A percentile compares a stretch with the other conserved stretches of the same genome.
These are phyloP conservation scores for Fusarium albosuccineum DNA, from an alignment of 2,329 filamentous ascomycete genomes.

Conservation along the genomic window DNA sequence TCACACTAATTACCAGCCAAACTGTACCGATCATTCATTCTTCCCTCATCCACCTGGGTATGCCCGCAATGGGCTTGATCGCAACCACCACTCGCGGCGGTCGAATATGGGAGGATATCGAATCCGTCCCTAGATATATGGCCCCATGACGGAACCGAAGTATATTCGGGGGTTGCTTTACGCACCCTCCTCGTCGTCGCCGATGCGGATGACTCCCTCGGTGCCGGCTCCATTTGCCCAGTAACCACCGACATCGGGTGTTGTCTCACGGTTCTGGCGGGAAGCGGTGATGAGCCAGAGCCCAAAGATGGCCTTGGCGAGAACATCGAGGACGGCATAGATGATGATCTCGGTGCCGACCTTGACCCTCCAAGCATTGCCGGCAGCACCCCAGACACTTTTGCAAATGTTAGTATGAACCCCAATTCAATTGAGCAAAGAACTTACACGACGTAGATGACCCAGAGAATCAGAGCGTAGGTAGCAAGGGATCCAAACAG, in stretches of 20 bases:
- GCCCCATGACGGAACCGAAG: neutral
- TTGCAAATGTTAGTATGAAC: neutral
- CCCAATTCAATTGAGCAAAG: neutral
- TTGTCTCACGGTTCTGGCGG: conserved; percentile 53
- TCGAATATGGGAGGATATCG: neutral
- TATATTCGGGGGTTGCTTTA: conserved; percentile 3
- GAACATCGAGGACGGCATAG: conserved; percentile 49
- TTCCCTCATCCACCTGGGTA: too few species aligned
- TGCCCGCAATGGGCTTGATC: neutral
- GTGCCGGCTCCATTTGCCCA: conserved; percentile 54
- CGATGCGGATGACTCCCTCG: conserved; percentile 56
- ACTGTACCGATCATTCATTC: neutral
- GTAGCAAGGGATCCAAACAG: conserved; percentile 46
- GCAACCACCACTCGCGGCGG: neutral
- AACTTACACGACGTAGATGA: conserved; percentile 48
- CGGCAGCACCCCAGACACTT: conserved; percentile 48
- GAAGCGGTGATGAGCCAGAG: conserved; percentile 52
- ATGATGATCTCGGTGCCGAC: conserved; percentile 49
- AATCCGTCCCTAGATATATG: neutral
- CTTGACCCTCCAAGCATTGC: conserved; percentile 43
- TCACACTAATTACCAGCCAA: neutral
- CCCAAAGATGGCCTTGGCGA: conserved; percentile 49
- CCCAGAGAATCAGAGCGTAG: conserved; percentile 45
- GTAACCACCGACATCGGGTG: conserved; percentile 54
- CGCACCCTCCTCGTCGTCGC: conserved; percentile 54